Percentiles rank a stretch among this genome's conserved stretches.
Conservation (phyloP, 1,284 basidiomycete genomes). For the Puccinia triticina region DNA sequence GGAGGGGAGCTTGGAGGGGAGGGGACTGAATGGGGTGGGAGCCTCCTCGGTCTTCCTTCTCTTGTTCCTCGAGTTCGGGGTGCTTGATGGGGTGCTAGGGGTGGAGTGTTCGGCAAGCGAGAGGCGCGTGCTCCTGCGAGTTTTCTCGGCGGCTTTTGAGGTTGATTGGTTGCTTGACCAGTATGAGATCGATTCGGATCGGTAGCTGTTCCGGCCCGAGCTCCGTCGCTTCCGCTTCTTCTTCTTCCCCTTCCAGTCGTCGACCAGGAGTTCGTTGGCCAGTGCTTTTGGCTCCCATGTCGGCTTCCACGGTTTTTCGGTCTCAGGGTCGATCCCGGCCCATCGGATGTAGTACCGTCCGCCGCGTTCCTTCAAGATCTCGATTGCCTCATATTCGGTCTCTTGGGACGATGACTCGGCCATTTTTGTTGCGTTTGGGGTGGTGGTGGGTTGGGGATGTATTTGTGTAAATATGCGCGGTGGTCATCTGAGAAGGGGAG, state of each 20-base stretch:
- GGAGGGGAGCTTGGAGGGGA: background rate
- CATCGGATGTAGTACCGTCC: slow-evolving; percentile 22
- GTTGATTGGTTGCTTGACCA: background rate
- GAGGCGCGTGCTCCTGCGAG: background rate
- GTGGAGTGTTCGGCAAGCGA: background rate
- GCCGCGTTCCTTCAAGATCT: slow-evolving; percentile 21
- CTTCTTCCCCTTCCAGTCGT: slow-evolving; percentile 31
- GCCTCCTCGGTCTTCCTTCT: background rate
- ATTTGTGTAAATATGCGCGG: too few species aligned
- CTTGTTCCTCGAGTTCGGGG: background rate
- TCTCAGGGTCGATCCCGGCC: slow-evolving; percentile 22
- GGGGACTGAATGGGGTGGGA: background rate
- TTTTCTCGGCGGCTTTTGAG: background rate
- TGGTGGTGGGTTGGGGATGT: too few species aligned
- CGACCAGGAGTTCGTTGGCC: slow-evolving; percentile 6
- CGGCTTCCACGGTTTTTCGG: slow-evolving; percentile 25
- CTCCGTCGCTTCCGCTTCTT: background rate
- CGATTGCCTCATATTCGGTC: slow-evolving; percentile 23
- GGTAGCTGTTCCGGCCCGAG: background rate
- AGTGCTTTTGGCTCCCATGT: slow-evolving; percentile 22
- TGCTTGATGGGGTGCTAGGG: background rate
- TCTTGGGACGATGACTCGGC: slow-evolving; percentile 20
- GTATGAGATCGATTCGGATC: background rate
- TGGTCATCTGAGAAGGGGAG: too few species aligned
- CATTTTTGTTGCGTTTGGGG: background rate